Evolutionary conservation across 768 basidiomycete species (phyloP), one percentile per base, ranked within the genome.

Genomic region (Tulasnella sp.): DNA sequence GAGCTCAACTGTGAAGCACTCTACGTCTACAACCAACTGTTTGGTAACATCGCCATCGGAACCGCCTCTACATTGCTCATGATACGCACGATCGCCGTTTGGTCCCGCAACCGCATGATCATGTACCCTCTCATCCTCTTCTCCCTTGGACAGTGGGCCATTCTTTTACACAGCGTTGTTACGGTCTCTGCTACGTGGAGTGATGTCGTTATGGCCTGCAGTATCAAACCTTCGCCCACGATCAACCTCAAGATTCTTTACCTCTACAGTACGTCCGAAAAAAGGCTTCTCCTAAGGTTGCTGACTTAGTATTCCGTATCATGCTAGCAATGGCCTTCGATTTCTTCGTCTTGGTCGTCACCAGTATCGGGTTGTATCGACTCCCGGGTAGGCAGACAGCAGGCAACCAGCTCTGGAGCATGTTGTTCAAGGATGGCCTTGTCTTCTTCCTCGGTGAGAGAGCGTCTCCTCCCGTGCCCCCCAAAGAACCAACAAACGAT

Each of bases 321-420:
- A 10, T 42, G 21, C n/a, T 34, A 60, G 78, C 81, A 48, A 87
- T 87, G 85, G 70, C 71, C 21, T 85, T 85, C 65, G 85, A 87
- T 70, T 75, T 87, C 61, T 66, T 72, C 12, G 82, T 87, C 51
- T 68, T 87, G 29, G 71, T 70, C 49, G 72, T 86, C 51, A 83
- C 82, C 24, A 80, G 75, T 9, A 78, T 72, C 69, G 87, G 86
- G 64, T 76, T 87, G 17, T 73, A 75, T 63, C 70, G 71, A 24
- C 63, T 73, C n/a, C 74, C 69, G 44, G 78, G 78, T 29, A 80
- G 59, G 12, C 27, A 42, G 24, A 38, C 34, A 15, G 5, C 34
- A 38, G 34, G 5, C 34, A 73, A 73, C 22, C 5, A 52, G 19
- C 50, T 52, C 4, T 52, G 50, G 50, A 12, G n/a, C 10, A 7